phyloP scores from a whole-genome alignment of 192 early-diverging fungal species.

The Kappamyces sp. region DNA sequence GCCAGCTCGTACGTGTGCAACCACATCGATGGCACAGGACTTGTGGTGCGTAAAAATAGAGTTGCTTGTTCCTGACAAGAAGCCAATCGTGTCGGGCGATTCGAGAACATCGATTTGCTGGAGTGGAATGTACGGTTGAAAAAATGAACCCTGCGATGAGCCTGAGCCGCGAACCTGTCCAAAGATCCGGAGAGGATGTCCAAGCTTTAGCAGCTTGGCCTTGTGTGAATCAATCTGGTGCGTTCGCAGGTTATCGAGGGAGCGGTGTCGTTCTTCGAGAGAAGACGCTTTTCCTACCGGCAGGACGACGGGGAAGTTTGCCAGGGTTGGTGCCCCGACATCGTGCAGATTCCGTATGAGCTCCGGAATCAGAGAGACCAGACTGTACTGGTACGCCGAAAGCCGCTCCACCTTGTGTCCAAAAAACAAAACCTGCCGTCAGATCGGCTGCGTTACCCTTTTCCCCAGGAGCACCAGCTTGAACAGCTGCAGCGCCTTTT shows the following conservation, averaged over 20 bases:
- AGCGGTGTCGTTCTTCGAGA: conserved; percentile 6
- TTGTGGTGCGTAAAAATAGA: conserved; percentile 74
- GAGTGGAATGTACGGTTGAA: conserved; percentile 76
- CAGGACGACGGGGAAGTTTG: not conserved
- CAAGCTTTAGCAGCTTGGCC: conserved; percentile 8
- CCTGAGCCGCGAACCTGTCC: not conserved
- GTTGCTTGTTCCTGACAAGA: conserved; percentile 73
- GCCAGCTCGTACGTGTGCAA: conserved; percentile 63
- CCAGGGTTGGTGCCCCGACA: conserved; percentile 42
- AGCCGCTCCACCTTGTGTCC: conserved; percentile 73
- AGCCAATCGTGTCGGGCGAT: conserved; percentile 56
- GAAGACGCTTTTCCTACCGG: not conserved
- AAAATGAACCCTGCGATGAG: conserved; percentile 56
- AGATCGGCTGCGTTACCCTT: conserved; percentile 33
- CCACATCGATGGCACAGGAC: conserved; percentile 60
- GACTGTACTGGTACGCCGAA: conserved; percentile 71
- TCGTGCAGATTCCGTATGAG: conserved; percentile 42
- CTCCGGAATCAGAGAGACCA: conserved; percentile 67
- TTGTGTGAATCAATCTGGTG: conserved; percentile 6
- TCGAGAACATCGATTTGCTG: conserved; percentile 77
- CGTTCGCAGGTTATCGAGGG: not conserved
- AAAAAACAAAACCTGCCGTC: conserved; percentile 65
- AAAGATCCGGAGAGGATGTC: conserved; percentile 15
- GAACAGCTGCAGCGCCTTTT: conserved; percentile 66
- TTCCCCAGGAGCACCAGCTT: conserved; percentile 73